These are phyloP conservation scores for Syzygium jambos DNA, from an alignment of 345 rosid species.

Conservation along the genomic window DNA sequence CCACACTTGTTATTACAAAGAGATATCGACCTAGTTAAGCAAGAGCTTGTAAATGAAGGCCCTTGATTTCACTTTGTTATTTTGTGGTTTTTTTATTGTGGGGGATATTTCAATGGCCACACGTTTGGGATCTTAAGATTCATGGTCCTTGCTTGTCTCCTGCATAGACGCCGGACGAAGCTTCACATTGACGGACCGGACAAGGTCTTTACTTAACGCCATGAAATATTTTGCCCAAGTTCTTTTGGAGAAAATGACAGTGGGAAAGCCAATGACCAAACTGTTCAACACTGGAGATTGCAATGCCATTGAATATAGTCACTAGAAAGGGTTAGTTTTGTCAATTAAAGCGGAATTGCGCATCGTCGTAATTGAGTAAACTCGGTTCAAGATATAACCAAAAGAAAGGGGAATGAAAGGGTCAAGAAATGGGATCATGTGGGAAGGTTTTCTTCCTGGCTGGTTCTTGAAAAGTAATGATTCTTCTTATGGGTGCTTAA, in stretches of 20 bases:
- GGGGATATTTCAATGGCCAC: not conserved
- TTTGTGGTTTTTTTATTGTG: not conserved
- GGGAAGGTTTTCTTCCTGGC: not conserved
- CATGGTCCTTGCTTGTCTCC: not conserved
- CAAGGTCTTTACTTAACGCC: not conserved
- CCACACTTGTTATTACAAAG: not conserved
- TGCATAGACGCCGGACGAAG: not conserved
- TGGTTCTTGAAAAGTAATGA: accelerated
- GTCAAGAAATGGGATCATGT: not conserved
- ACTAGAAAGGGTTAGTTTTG: not conserved
- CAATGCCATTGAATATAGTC: not conserved
- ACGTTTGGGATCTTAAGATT: not conserved
- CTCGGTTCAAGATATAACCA: not conserved
- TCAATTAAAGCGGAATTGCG: not conserved
- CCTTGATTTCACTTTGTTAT: not conserved
- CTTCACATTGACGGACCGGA: not conserved
- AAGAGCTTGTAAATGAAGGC: not conserved
- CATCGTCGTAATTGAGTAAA: not conserved
- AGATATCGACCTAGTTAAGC: not conserved
- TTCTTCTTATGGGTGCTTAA: not conserved
- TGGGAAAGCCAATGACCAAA: not conserved
- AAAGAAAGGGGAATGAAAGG: not conserved
- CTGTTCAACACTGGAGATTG: not conserved
- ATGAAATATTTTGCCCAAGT: not conserved
- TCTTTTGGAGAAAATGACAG: not conserved